Conservation (phyloP, 2,329 filamentous ascomycete genomes). For the Ophiostoma himal-ulmi region DNA sequence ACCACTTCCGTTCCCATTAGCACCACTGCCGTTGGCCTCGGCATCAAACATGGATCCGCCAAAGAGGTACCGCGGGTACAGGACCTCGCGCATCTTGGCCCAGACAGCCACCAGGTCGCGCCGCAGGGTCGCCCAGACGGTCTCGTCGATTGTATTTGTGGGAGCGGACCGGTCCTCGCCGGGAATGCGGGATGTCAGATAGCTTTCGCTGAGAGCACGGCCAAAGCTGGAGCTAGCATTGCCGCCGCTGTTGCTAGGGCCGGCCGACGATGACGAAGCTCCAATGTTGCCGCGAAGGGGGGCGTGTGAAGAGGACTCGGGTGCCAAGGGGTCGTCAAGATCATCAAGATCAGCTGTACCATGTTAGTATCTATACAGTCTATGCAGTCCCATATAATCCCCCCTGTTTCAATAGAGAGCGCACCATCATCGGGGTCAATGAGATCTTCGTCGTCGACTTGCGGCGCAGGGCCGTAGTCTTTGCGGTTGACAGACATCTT, state of each 20-base stretch:
- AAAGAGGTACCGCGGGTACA: constrained; percentile 92
- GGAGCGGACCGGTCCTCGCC: constrained; percentile 89
- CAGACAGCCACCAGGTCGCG: constrained; percentile 88
- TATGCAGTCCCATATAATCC: background rate
- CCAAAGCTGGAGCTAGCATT: constrained; percentile 36
- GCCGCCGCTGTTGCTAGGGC: constrained; percentile 44
- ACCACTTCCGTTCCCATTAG: background rate
- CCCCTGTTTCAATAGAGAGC: constrained; percentile 11
- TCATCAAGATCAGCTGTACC: constrained; percentile 74
- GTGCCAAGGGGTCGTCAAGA: constrained; percentile 77
- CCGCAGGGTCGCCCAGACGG: constrained; percentile 93
- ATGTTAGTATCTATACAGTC: background rate
- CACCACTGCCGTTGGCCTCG: constrained; percentile 36
- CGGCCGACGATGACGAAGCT: constrained; percentile 68
- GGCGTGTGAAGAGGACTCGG: constrained; percentile 57
- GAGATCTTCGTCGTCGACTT: constrained; percentile 60
- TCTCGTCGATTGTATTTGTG: constrained; percentile 92
- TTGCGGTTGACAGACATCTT: constrained; percentile 44
- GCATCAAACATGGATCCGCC: constrained; percentile 59
- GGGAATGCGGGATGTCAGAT: constrained; percentile 81
- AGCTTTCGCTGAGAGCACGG: constrained; percentile 63
- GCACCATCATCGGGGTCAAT: constrained; percentile 76
- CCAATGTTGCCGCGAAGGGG: constrained; percentile 82
- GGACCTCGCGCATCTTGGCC: constrained; percentile 96
- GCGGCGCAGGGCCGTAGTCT: constrained; percentile 56